A percentile compares a stretch with the other conserved stretches of the same genome.
These are phyloP conservation scores for Tagetes patula DNA, from an alignment of 129 eudicot species.

Conservation along the genomic window DNA sequence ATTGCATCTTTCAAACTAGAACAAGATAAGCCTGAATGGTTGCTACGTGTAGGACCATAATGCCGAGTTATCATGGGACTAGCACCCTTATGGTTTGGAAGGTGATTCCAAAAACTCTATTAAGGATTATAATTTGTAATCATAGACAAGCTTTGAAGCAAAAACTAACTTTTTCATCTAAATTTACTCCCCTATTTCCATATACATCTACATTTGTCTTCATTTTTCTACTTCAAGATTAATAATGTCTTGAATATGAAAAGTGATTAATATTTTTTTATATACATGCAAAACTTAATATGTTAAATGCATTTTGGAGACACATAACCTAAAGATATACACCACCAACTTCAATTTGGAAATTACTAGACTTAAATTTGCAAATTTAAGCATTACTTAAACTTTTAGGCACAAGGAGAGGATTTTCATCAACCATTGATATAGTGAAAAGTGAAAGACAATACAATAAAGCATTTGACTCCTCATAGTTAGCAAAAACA, in stretches of 20 bases:
- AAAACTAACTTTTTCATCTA: too few relatives aligned
- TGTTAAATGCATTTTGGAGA: background rate
- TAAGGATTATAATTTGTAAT: background rate
- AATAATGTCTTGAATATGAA: background rate
- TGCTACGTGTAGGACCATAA: constrained; percentile 19
- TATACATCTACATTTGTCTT: too few relatives aligned
- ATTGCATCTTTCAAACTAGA: constrained; percentile 31
- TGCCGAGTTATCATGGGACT: background rate
- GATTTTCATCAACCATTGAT: background rate
- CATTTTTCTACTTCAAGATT: constrained; percentile 6
- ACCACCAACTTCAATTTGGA: too few relatives aligned
- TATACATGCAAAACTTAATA: background rate
- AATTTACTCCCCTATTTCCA: too few relatives aligned
- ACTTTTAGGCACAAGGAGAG: background rate
- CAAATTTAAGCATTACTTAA: background rate
- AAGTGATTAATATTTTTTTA: background rate
- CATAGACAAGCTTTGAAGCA: too few relatives aligned
- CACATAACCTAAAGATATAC: background rate
- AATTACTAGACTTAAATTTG: background rate
- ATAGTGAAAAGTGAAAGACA: background rate
- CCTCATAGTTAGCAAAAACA: background rate
- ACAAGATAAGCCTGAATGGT: constrained; percentile 28
- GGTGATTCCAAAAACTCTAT: constrained; percentile 26
- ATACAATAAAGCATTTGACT: background rate
- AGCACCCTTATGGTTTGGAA: background rate